Base-by-base conservation (phyloP, 345 rosid species). In the Balakata baccata region DNA sequence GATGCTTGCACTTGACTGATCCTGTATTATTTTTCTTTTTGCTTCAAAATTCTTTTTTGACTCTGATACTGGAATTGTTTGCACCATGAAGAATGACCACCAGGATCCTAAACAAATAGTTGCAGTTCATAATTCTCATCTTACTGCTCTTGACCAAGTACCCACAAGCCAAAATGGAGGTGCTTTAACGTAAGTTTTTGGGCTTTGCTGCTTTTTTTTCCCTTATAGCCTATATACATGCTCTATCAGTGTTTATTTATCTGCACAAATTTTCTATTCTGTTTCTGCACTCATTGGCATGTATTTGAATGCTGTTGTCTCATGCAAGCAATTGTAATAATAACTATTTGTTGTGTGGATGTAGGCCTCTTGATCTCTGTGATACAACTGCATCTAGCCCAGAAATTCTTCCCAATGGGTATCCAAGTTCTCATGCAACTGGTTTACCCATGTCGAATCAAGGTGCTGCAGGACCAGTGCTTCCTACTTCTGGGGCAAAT, bases 321-420 rank as follows among this genome's bases (percentile, higher is more conserved):
- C 64, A 39, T 77, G 64, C 71, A 41, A 52, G 43, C 43, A n/a
- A 43, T 61, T 75, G 72, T 58, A 69, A 64, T 64, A 23, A 73
- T 57, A 79, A 71, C 80, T 51, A 68, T 65, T 74, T 82, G 37
- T 73, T 75, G 69, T 82, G 70, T 75, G 81, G 81, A 79, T 87
- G 87, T 83, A 96, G 99, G 92, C 99, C 99, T 67, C 91, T 89
- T 79, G 98, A 96, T 86, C 85, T 96, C 73, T 89, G 90, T 81
- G 97, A 96, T 80, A 80, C 74, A 56, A 75, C 88, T 75, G 74
- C 85, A 69, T 81, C 94, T 61, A 90, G 84, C 81, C 83, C 87
- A 64, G 98, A 96, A 61, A 81, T 60, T 79, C 77, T 83, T 80
- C 43, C 96, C 68, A 82, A 70, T 74, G 91, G 86, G 77, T 86